Base-by-base conservation (phyloP, 208 protist species). In the Leishmania braziliensis region DNA sequence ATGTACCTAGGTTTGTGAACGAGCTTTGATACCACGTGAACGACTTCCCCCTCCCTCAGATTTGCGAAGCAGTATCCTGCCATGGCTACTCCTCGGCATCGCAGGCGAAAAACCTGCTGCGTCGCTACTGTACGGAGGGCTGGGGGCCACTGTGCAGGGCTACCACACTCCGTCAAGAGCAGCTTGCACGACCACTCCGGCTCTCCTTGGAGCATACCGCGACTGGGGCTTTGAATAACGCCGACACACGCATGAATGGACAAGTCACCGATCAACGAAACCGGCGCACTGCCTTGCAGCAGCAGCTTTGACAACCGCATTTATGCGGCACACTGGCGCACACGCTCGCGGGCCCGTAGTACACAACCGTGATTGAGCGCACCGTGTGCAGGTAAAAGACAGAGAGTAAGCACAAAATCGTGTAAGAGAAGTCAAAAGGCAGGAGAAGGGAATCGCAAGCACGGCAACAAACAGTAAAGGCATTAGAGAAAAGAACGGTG, bases 11-110 rank as follows among this genome's bases (percentile, higher is more conserved):
- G 92, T 39, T 87, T 87, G 74, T 95, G 91, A 43, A 96, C 87
- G 3, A 96, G 84, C 81, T 93, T 95, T 33, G 92, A 91, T 36
- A 93, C 91, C 65, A 96, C 92, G 84, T 96, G 93, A 4, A 98
- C 86, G n/a, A 96, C 20, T 23, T 85, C 87, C 39, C 93, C 93
- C 18, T 96, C 87, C 14, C 79, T 73, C 66, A 98, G 51, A 33
- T 90, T 78, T 26, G 68, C 73, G 63, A 84, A 56, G 85, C 93
- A 95, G 83, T 91, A 96, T 54, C 83, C 75, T 33, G 90, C 87
- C 72, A 92, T 86, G 2, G 82, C 77, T 33, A 71, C 79, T 16
- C 95, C 95, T 68, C 89, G 84, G 83, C 93, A 96, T 9, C 91
- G 90, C 50, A 97, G 91, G 29, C 79, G 77, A 60, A 93, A 81